Evolutionary conservation across 768 basidiomycete species (phyloP), one percentile per base, ranked within the genome.

Genomic region (Wakefieldia striispora): DNA sequence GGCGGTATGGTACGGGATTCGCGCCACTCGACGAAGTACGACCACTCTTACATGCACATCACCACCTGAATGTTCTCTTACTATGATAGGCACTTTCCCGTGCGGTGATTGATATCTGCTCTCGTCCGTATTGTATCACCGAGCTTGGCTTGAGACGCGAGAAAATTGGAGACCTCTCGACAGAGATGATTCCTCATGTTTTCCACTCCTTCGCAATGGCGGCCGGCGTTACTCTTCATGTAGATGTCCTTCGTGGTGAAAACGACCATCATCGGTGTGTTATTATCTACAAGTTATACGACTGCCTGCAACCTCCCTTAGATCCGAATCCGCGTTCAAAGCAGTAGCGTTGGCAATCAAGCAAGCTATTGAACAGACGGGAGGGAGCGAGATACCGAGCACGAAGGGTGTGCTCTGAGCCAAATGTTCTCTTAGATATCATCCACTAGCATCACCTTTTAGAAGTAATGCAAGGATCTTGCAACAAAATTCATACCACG

Each of bases 141-240:
- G 86, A 97, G 53, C 82, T 99, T 33, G 88, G 87, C 51, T 78
- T 93, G 51, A 85, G 82, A 68, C 79, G 91, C 49, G 92, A 95
- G 68, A 95, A 94, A 72, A 85, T 95, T 35, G 92, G 91, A n/a
- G 91, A 95, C 57, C 78, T 95, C 43, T 94, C 91, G 21, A 92
- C 92, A 7, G 97, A 99, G 74, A 97, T 99, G 95, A 85, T 99
- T 47, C 91, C 95, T 27, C 97, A 99, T 67, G 79, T 99, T 46
- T 91, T 99, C 69, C 88, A 97, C 73, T 97, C 94, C 4, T 99
- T 99, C 64, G 91, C 95, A n/a, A 93, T 93, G 55, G 91, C 92
- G 0, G 89, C 95, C 1, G 95, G 95, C 7, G 87, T 85, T 19
- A 98, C 97, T 3, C 75, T 99, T 40, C 95, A 98, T 63, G 79